Percentiles rank a stretch among this genome's conserved stretches.
Evolutionary conservation across 805 yeast genomes (phyloP).

Genomic region (Gaillardinia entomophila): DNA sequence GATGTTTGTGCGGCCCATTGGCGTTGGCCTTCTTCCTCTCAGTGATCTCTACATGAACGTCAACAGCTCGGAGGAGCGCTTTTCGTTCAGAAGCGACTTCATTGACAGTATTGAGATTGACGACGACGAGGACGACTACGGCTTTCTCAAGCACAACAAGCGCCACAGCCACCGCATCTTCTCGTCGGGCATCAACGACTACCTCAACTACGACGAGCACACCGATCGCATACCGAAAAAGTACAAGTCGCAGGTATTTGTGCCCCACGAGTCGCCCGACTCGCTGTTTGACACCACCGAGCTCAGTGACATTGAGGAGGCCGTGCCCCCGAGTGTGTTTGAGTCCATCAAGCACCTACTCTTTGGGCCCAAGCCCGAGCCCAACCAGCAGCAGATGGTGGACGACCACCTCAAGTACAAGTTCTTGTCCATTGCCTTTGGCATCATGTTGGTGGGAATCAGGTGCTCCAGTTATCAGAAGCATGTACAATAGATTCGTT

Average conservation of each 20-base stretch:
- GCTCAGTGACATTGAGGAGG: slow-evolving; percentile 5
- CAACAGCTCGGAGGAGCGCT: slow-evolving; percentile 2
- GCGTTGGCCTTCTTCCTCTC: slow-evolving; percentile 4
- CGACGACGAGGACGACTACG: slow-evolving; percentile 22
- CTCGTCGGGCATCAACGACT: slow-evolving; percentile 20
- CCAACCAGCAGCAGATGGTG: slow-evolving; percentile 19
- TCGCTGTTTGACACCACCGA: slow-evolving; percentile 1
- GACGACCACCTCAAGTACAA: slow-evolving; percentile 38
- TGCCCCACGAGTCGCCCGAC: slow-evolving; percentile 3
- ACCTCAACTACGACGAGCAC: slow-evolving; percentile 16
- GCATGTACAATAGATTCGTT: slow-evolving; percentile 1
- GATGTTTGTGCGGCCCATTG: slow-evolving; percentile 5
- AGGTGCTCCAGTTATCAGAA: slow-evolving; percentile 24
- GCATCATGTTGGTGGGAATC: slow-evolving; percentile 35
- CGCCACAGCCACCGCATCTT: slow-evolving; percentile 17
- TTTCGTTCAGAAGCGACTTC: slow-evolving; percentile 1
- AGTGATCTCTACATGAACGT: slow-evolving; percentile 1
- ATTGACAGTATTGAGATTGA: slow-evolving; percentile 1
- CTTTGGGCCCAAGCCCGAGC: slow-evolving; percentile 20
- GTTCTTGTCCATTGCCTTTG: slow-evolving; percentile 37
- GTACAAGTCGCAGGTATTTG: slow-evolving; percentile 31
- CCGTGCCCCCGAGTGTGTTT: slow-evolving; percentile 13
- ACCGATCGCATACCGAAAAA: slow-evolving; percentile 22
- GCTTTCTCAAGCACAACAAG: slow-evolving; percentile 22
- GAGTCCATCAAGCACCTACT: slow-evolving; percentile 30